phyloP scores from a whole-genome alignment of 2,329 filamentous ascomycete genomes.

The Hawksworthiomyces lignivorus region DNA sequence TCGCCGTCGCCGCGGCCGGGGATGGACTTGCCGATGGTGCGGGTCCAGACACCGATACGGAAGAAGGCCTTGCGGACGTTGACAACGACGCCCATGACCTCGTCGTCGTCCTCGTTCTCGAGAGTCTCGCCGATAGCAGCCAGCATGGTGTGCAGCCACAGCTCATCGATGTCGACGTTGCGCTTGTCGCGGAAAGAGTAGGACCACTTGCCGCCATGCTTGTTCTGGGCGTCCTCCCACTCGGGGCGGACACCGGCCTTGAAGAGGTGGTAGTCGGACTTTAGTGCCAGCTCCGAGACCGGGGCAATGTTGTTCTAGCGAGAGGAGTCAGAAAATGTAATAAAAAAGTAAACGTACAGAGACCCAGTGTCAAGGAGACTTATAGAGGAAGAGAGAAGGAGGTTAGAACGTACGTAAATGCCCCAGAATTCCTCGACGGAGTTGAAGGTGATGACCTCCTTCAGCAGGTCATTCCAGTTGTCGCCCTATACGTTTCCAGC shows the following conservation, averaged over 20 bases:
- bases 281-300: conserved; percentile 89
- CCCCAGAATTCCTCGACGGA: conserved; percentile 99
- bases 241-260: conserved; percentile 94
- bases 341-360: background rate
- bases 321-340: conserved; percentile 10
- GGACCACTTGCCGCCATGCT: conserved; percentile 98
- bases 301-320: conserved; percentile 96
- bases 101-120: conserved; percentile 87
- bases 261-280: conserved; percentile 99
- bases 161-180: conserved; percentile 80
- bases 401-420: conserved; percentile 69
- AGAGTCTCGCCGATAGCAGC: conserved; percentile 95
- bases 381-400: background rate
- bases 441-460: conserved; percentile 98
- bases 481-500: conserved; percentile 57
- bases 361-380: too few relatives aligned
- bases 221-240: conserved; percentile 98
- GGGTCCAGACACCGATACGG: conserved; percentile 95
- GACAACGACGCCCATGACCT: conserved; percentile 98
- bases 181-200: conserved; percentile 98
- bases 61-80: conserved; percentile 98
- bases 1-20: conserved; percentile 67
- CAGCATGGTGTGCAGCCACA: conserved; percentile 97
- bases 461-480: conserved; percentile 97
- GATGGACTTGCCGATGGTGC: conserved; percentile 80